Evolutionary conservation across 768 basidiomycete species (phyloP), one percentile per base, ranked within the genome.

Genomic region (Phylloporus sp.): DNA sequence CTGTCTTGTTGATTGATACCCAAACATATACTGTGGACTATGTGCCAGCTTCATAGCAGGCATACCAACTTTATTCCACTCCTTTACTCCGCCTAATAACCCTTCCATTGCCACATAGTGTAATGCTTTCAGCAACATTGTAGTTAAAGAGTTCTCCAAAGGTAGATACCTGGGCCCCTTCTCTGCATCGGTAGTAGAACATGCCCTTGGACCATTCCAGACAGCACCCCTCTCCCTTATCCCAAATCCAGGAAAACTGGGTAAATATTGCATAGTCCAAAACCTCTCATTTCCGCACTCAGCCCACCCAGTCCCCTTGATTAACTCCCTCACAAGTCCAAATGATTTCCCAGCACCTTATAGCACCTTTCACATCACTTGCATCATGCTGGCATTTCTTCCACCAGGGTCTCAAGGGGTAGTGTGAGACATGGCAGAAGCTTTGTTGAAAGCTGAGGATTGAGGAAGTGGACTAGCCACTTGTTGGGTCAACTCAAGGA

Each of bases 21-120:
- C n/a, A n/a, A n/a, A n/a, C n/a, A n/a, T n/a, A n/a, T n/a, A n/a
- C n/a, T n/a, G n/a, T n/a, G n/a, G n/a, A n/a, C n/a, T n/a, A n/a
- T n/a, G n/a, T n/a, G n/a, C n/a, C n/a, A n/a, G n/a, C n/a, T n/a
- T n/a, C n/a, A n/a, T n/a, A n/a, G n/a, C n/a, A n/a, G n/a, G n/a
- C n/a, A n/a, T n/a, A n/a, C n/a, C n/a, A n/a, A n/a, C n/a, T n/a
- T n/a, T n/a, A n/a, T n/a, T n/a, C n/a, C n/a, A n/a, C n/a, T n/a
- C n/a, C n/a, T n/a, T n/a, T n/a, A n/a, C 38, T 32, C 58, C 52
- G 4, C 49, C 52, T 4, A 59, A 59, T 48, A 53, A 28, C 9
- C 12, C 32, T 0, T 59, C 58, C 13, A n/a, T 55, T n/a, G 3
- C n/a, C 11, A 45, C 8, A 0, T 58, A 47, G n/a, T n/a, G n/a